Evolutionary conservation across 179 eudicot genomes (phyloP).

Genomic region (Vitellaria paradoxa): DNA sequence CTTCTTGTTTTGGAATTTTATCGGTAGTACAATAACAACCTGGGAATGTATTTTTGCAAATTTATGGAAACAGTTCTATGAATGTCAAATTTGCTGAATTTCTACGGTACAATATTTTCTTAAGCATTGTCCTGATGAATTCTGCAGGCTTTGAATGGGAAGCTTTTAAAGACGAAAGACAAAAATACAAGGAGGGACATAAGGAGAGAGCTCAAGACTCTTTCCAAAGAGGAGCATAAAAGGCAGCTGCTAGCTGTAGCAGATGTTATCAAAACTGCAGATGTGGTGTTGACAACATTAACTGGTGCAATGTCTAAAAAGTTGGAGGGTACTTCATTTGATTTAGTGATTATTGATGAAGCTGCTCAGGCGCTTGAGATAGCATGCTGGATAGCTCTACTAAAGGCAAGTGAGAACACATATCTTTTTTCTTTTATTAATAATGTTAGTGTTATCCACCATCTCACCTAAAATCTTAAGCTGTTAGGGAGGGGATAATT

Average conservation of each 20-base stretch:
- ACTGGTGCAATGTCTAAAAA: slow-evolving; percentile 80
- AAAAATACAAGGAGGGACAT: slow-evolving; percentile 82
- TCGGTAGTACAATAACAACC: no score
- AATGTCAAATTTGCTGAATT: no score
- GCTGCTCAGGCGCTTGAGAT: slow-evolving; percentile 99
- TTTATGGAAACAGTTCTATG: no score
- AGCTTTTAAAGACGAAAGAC: slow-evolving; percentile 88
- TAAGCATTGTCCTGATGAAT: neutral
- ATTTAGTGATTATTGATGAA: slow-evolving; percentile 93
- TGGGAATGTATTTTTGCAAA: no score
- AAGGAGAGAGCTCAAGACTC: slow-evolving; percentile 79
- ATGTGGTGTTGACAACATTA: slow-evolving; percentile 88
- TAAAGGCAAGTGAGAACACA: slow-evolving; percentile 52
- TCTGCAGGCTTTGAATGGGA: slow-evolving; percentile 78
- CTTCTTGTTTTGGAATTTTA: no score
- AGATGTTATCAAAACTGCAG: slow-evolving; percentile 87
- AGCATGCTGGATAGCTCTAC: slow-evolving; percentile 96
- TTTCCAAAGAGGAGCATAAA: slow-evolving; percentile 92
- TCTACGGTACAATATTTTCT: no score
- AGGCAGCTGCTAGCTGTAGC: slow-evolving; percentile 95
- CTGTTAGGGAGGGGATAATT: no score
- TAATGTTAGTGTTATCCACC: no score
- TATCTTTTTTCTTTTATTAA: neutral
- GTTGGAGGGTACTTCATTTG: slow-evolving; percentile 71
- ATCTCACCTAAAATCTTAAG: no score